Percentiles rank a stretch among this genome's conserved stretches.
phyloP scores from a whole-genome alignment of 441 rosid species.

The Brassica balearica region DNA sequence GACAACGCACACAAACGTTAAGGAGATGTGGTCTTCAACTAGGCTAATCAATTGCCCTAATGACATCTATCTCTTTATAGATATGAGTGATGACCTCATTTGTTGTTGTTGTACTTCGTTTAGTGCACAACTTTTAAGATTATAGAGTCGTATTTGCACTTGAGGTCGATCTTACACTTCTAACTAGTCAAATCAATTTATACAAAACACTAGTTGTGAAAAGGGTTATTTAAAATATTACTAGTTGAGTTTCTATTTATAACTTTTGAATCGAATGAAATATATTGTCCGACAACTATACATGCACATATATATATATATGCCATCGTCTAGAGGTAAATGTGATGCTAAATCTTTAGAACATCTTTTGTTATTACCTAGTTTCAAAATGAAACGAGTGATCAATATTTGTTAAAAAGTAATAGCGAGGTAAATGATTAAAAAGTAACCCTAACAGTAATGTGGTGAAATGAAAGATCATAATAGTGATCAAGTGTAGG shows the following conservation, averaged over 20 bases:
- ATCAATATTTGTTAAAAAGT: not conserved
- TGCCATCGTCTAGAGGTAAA: not conserved
- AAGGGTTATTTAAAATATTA: not conserved
- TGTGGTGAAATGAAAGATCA: not conserved
- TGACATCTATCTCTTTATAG: slow-evolving; percentile 18
- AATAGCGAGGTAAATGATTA: not conserved
- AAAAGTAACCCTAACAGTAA: not conserved
- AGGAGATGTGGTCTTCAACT: slow-evolving; percentile 34
- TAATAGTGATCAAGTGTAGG: not conserved
- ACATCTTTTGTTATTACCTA: not conserved
- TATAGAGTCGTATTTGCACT: slow-evolving; percentile 6
- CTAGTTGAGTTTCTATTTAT: slow-evolving; percentile 1
- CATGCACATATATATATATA: not conserved
- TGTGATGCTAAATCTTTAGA: not conserved
- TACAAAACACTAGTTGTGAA: not conserved
- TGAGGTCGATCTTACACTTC: not conserved
- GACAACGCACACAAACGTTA: slow-evolving; percentile 39
- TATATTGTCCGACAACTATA: not conserved
- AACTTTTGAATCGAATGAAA: not conserved
- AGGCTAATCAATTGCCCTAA: slow-evolving; percentile 30
- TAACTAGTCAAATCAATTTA: not conserved
- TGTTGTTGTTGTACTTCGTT: not conserved
- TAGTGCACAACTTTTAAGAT: slow-evolving; percentile 1
- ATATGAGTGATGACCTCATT: slow-evolving; percentile 23
- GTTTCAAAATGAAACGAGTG: not conserved